phyloP scores from a whole-genome alignment of 2,329 filamentous ascomycete genomes.

The Fusarium abutilonis region DNA sequence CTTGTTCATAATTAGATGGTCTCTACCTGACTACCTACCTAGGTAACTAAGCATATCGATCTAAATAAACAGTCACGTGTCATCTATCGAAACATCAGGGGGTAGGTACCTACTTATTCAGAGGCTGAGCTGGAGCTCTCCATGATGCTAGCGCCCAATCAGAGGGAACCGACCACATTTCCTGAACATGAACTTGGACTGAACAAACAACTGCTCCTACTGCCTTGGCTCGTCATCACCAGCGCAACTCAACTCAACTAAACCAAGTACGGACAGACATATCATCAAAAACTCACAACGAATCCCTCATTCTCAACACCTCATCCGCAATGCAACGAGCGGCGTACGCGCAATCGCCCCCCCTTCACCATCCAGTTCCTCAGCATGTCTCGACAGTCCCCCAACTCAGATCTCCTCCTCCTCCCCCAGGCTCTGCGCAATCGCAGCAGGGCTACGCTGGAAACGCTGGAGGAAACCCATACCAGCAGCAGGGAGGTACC shows the following conservation, averaged over 20 bases:
- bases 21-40: too few relatives aligned
- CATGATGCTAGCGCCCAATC: constrained; percentile 45
- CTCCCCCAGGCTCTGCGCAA: constrained; percentile 76
- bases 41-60: constrained; percentile 25
- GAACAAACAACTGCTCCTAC: constrained; percentile 45
- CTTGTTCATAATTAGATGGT: too few relatives aligned
- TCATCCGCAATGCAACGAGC: constrained; percentile 80
- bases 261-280: neutral
- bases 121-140: constrained; percentile 24
- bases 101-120: constrained; percentile 7
- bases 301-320: neutral
- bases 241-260: constrained; percentile 13
- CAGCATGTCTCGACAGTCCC: constrained; percentile 99
- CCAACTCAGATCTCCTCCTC: constrained; percentile 92
- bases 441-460: constrained; percentile 72
- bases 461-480: constrained; percentile 76
- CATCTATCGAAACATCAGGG: constrained; percentile 6
- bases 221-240: constrained; percentile 32
- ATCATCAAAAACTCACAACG: neutral
- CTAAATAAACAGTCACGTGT: constrained; percentile 39
- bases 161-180: constrained; percentile 50
- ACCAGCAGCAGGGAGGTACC: constrained; percentile 70
- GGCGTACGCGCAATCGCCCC: constrained; percentile 86
- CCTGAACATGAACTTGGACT: constrained; percentile 36
- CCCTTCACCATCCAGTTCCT: constrained; percentile 94